A percentile compares a stretch with the other conserved stretches of the same genome.
These are phyloP conservation scores for Pleurotus eryngii DNA, from an alignment of 768 basidiomycete species.

Conservation along the genomic window DNA sequence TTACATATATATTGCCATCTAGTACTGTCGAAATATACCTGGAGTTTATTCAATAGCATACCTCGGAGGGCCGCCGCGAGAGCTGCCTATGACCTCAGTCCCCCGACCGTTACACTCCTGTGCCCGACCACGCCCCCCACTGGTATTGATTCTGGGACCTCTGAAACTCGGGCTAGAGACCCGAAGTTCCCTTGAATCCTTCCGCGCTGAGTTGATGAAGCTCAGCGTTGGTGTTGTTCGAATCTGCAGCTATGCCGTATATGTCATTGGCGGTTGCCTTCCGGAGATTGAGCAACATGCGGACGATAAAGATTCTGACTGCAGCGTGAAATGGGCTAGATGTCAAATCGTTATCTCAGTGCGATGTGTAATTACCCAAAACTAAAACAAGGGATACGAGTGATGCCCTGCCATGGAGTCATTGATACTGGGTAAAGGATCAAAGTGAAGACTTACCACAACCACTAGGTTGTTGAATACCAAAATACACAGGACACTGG, in stretches of 20 bases:
- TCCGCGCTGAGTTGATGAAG: too few species aligned
- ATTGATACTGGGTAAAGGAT: not conserved
- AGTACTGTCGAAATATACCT: too few species aligned
- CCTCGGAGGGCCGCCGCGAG: too few species aligned
- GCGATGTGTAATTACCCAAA: conserved; percentile 28
- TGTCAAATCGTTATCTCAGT: not conserved
- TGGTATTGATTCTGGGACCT: too few species aligned
- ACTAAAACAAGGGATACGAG: conserved; percentile 48
- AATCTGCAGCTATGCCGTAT: not conserved
- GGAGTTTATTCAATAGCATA: too few species aligned
- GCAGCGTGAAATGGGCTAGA: conserved; percentile 45
- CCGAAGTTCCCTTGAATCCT: not conserved
- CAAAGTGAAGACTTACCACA: conserved; percentile 21
- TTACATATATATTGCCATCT: too few species aligned
- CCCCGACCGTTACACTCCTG: too few species aligned
- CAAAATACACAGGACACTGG: conserved; percentile 34
- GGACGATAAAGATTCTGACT: conserved; percentile 41
- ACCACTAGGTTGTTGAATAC: conserved; percentile 48
- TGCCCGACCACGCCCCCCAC: too few species aligned
- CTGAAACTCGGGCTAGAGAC: too few species aligned
- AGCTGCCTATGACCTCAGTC: too few species aligned
- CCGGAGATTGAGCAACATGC: conserved; percentile 44
- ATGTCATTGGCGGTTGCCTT: conserved; percentile 26
- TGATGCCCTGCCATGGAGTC: conserved; percentile 28
- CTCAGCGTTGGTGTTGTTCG: not conserved